These are phyloP conservation scores for Suillus subluteus DNA, from an alignment of 768 basidiomycete genomes.

Conservation along the genomic window DNA sequence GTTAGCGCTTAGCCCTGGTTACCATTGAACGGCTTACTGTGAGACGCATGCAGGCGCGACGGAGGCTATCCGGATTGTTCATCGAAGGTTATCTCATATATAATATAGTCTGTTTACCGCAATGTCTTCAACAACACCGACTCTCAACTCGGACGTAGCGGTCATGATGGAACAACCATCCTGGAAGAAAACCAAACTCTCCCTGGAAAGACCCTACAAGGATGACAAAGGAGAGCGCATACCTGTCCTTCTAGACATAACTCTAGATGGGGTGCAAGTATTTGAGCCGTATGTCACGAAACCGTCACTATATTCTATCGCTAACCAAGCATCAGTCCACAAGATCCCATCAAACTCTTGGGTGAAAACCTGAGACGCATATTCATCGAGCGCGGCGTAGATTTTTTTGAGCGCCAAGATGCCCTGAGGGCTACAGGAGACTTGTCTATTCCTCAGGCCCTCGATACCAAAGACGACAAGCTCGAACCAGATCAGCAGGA, in stretches of 20 bases:
- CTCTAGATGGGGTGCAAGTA: constrained; percentile 65
- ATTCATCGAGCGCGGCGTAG: constrained; percentile 71
- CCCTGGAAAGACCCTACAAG: constrained; percentile 81
- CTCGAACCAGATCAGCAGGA: constrained; percentile 34
- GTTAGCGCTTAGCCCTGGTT: background rate
- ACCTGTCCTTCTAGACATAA: constrained; percentile 68
- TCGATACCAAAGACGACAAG: constrained; percentile 32
- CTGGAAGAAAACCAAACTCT: constrained; percentile 66
- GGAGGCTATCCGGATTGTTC: background rate
- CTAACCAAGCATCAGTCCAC: constrained; percentile 44
- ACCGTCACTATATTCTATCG: constrained; percentile 11
- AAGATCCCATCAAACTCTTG: constrained; percentile 60
- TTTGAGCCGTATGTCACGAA: constrained; percentile 66
- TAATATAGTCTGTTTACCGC: background rate
- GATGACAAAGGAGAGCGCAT: constrained; percentile 71
- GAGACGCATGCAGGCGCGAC: background rate
- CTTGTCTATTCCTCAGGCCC: constrained; percentile 26
- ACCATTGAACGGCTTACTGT: background rate
- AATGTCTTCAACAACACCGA: background rate
- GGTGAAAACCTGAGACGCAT: constrained; percentile 70
- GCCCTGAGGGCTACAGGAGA: constrained; percentile 26
- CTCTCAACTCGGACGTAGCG: background rate
- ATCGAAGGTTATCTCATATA: background rate
- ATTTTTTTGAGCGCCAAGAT: constrained; percentile 68
- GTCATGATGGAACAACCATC: constrained; percentile 37